Conservation (phyloP, 352 stramenopile species). For the Phytopythium litorale region DNA sequence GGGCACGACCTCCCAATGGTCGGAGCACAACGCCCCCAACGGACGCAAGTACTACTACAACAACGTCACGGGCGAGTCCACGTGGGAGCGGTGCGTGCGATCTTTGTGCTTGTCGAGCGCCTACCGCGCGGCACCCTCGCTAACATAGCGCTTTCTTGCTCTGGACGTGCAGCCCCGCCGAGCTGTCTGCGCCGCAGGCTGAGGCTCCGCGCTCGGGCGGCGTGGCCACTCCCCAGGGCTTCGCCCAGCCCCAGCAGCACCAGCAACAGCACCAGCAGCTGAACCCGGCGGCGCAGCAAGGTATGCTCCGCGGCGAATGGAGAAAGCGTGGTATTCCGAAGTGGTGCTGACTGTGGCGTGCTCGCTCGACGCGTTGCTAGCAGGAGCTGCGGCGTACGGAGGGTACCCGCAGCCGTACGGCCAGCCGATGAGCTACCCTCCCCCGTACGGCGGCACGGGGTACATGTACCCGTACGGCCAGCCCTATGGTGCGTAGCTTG, state of each 20-base stretch:
- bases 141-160: background rate
- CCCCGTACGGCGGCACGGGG: conserved; percentile 59
- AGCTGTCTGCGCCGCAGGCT: conserved; percentile 36
- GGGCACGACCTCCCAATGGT: conserved; percentile 61
- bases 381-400: conserved; percentile 46
- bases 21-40: conserved; percentile 89
- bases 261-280: conserved; percentile 14
- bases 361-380: background rate
- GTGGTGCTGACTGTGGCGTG: background rate
- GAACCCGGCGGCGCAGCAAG: conserved; percentile 43
- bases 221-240: background rate
- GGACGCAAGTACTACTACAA: conserved; percentile 93
- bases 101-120: background rate
- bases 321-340: background rate
- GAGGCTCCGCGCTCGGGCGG: conserved; percentile 29
- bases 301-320: conserved; percentile 11
- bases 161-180: conserved; percentile 32
- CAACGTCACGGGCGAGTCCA: conserved; percentile 84
- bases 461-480: conserved; percentile 89
- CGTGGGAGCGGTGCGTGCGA: conserved; percentile 84
- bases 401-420: conserved; percentile 74
- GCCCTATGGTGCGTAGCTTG: conserved; percentile 52
- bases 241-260: conserved; percentile 18
- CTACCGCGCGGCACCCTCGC: background rate
- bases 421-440: conserved; percentile 73